Percentiles rank a stretch among this genome's conserved stretches.
phyloP scores from a whole-genome alignment of 345 rosid genomes.

The Alliaria petiolata region DNA sequence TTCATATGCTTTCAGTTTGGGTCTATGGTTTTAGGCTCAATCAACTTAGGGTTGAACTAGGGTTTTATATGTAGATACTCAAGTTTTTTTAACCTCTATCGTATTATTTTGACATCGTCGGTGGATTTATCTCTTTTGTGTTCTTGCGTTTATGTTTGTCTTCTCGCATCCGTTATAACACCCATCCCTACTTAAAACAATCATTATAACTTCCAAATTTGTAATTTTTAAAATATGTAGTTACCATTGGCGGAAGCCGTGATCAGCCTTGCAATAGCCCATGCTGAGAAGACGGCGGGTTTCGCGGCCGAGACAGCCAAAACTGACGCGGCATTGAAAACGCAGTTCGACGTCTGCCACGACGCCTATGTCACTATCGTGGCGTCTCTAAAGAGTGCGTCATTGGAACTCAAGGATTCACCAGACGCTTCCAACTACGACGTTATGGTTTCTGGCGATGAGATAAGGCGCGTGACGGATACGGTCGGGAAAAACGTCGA shows the following conservation, averaged over 20 bases:
- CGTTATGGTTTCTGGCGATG: conserved; percentile 19
- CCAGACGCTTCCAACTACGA: conserved; percentile 31
- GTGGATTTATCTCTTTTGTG: too few species aligned
- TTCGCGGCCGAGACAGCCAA: conserved; percentile 13
- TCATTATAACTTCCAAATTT: not conserved
- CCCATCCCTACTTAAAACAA: too few species aligned
- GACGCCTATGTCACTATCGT: conserved; percentile 9
- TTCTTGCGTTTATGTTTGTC: too few species aligned
- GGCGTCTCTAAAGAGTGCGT: conserved; percentile 25
- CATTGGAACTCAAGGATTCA: not conserved
- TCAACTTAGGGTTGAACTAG: too few species aligned
- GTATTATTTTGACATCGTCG: too few species aligned
- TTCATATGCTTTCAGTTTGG: too few species aligned
- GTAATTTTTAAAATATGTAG: not conserved
- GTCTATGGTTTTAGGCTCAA: too few species aligned
- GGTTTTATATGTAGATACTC: too few species aligned
- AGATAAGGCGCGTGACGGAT: not conserved
- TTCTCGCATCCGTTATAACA: too few species aligned
- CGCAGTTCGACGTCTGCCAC: conserved; percentile 10
- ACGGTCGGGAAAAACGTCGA: conserved; percentile 12
- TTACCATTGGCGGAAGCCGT: conserved; percentile 9
- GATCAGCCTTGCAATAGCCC: conserved; percentile 9
- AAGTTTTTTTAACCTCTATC: too few species aligned
- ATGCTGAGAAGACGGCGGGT: conserved; percentile 12
- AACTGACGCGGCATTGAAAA: not conserved